Base-by-base conservation (phyloP, 306 rosid species). In the Vigna unguiculata region DNA sequence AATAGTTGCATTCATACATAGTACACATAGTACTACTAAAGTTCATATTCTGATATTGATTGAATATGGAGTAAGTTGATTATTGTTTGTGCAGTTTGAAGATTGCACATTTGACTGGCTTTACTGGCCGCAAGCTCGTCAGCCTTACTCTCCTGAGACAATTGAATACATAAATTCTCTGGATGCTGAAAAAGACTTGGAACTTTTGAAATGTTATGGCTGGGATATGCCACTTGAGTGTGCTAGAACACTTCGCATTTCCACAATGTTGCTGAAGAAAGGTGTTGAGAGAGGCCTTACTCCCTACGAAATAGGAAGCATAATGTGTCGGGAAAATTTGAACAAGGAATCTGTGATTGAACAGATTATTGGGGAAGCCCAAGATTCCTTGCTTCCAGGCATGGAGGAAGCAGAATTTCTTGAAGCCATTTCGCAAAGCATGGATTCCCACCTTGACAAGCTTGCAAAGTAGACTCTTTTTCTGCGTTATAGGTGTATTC, bases 21-120 rank as follows among this genome's bases (percentile, higher is more conserved):
- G 16, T 14, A 49, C 9, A 1, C 66, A 59, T 25, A 4, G 16
- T 14, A 49, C 9, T 9, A 21, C 0, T 28, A 28, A 17, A 9
- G 46, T 48, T 40, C 59, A 69, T 41, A 19, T 13, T 55, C 34
- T 10, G 54, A 13, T 62, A 16, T 68, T 72, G 49, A 61, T 85
- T 74, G 59, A 49, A 55, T 2, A 57, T 77, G 47, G 77, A 45
- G 45, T 71, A 7, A 15, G 19, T 28, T 77, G 2, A 21, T 71
- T 49, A 15, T 74, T 47, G 16, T 74, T 24, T 78, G 13, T 78
- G 80, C 86, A 91, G 97, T 91, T 91, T 83, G 94, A 91, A 85
- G 97, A 91, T 64, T 91, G 97, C 84, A 88, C 97, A 17, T 91
- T 91, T 68, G 97, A 91, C 40, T 91, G 97, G 97, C 94, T 91